These are phyloP conservation scores for Aphanomyces stellatus DNA, from an alignment of 352 stramenopile genomes.

Conservation along the genomic window DNA sequence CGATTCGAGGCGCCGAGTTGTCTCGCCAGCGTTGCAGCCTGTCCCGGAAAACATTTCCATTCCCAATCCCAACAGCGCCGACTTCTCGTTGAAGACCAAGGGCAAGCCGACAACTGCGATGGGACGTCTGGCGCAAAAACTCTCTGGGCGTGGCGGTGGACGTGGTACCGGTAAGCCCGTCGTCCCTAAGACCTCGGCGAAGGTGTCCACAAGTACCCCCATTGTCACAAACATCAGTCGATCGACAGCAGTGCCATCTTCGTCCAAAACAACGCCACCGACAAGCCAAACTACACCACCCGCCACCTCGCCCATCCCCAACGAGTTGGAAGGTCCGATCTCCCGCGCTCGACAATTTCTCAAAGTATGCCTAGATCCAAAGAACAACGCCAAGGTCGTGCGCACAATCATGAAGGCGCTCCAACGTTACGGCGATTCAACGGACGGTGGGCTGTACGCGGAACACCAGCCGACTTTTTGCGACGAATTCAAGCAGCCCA, in stretches of 20 bases:
- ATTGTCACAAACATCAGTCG: constrained; percentile 56
- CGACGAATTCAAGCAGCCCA: constrained; percentile 69
- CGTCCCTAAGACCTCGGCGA: constrained; percentile 21
- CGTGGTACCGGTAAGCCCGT: constrained; percentile 30
- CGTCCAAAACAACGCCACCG: constrained; percentile 15
- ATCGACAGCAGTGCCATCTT: constrained; percentile 37
- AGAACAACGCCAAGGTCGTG: constrained; percentile 54
- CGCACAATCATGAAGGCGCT: constrained; percentile 57
- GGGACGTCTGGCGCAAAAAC: constrained; percentile 62
- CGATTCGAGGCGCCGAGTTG: background rate
- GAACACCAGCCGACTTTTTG: constrained; percentile 43
- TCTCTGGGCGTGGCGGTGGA: constrained; percentile 67
- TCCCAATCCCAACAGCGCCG: background rate
- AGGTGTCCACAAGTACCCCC: constrained; percentile 32
- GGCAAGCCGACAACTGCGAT: constrained; percentile 60
- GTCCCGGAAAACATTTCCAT: constrained; percentile 42
- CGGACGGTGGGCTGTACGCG: constrained; percentile 49
- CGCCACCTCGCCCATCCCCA: background rate
- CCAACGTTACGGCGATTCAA: constrained; percentile 70
- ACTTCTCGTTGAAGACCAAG: constrained; percentile 29
- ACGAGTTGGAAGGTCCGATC: constrained; percentile 1
- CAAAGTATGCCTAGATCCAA: background rate
- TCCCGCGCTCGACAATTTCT: background rate
- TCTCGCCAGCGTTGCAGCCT: constrained; percentile 34
- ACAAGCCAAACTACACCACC: background rate